Evolutionary conservation across 768 basidiomycete genomes (phyloP).

Genomic region (Termitomyces sp.): DNA sequence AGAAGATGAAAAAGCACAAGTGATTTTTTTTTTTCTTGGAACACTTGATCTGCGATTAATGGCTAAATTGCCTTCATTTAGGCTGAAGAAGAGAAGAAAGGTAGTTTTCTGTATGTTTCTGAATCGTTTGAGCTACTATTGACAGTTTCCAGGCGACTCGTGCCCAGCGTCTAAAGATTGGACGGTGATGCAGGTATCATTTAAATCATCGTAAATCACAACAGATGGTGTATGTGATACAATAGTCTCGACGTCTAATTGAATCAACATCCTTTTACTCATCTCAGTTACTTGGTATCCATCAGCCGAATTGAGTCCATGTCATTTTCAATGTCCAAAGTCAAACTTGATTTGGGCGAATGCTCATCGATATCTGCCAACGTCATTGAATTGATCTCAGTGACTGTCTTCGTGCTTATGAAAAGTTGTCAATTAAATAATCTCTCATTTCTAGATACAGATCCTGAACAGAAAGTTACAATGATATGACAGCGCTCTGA

Average conservation of each 20-base stretch:
- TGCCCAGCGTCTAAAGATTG: conserved; percentile 27
- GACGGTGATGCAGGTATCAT: conserved; percentile 17
- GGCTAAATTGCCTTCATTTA: conserved; percentile 20
- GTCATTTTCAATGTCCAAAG: background rate
- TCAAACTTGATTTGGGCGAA: background rate
- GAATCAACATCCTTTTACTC: conserved; percentile 2
- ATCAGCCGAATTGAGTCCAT: background rate
- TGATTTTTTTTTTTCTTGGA: conserved; percentile 37
- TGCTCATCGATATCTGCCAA: background rate
- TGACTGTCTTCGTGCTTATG: background rate
- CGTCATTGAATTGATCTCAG: too few relatives aligned
- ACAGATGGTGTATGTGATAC: conserved; percentile 8
- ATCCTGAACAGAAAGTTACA: background rate
- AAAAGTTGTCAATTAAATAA: background rate
- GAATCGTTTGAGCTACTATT: conserved; percentile 6
- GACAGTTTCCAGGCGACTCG: conserved; percentile 38
- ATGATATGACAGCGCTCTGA: too few relatives aligned
- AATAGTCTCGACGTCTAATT: conserved; percentile 13
- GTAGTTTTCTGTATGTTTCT: conserved; percentile 34
- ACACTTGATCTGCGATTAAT: background rate
- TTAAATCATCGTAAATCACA: conserved; percentile 1
- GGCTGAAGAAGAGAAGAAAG: conserved; percentile 87
- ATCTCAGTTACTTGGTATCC: background rate
- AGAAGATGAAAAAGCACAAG: conserved; percentile 99
- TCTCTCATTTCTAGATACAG: background rate